Evolutionary conservation across 768 basidiomycete species (phyloP), one percentile per base, ranked within the genome.

Genomic region (Neoboletus magnificus): DNA sequence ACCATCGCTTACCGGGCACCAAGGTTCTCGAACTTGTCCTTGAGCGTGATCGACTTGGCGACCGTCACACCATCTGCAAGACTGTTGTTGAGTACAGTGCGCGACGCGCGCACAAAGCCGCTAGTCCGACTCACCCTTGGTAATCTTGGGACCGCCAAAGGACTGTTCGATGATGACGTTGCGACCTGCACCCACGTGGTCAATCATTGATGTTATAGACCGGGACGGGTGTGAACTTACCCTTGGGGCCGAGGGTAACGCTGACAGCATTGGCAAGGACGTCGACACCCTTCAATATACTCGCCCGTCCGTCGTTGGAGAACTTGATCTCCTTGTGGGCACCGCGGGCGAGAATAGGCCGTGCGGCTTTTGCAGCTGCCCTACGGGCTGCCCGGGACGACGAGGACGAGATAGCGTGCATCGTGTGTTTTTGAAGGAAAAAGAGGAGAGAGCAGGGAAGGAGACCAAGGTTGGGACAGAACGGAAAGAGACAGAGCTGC

Each of bases 21-120:
- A 54, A 98, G 89, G 80, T 98, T 98, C 81, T 98, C 93, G 69
- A 98, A 98, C 75, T 95, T 97, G 84, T 98, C 93, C 77, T 98
- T 86, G 65, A 98, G 82, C 6, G 85, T 79, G 63, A 99, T 93
- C 36, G 93, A 79, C 79, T 98, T 99, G 55, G 96, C 96, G 37
- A 98, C 96, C 27, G 94, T 96, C 20, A 97, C 96, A 85, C 95
- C 96, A 73, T 98, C 93, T 92, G 50, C 7, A 25, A n/a, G 3
- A 20, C 50, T 22, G 27, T n/a, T 1, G 37, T 29, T 62, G 49
- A 57, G 50, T 60, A 46, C 47, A 25, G 33, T 22, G 23, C 25
- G 48, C 32, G 35, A 46, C 15, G 2, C 5, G 11, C 10, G 3
- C 12, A 5, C 8, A 23, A 46, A 45, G 37, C 4, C n/a, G n/a